phyloP scores from a whole-genome alignment of 2,329 filamentous ascomycete species.

The Fusarium begoniae region DNA sequence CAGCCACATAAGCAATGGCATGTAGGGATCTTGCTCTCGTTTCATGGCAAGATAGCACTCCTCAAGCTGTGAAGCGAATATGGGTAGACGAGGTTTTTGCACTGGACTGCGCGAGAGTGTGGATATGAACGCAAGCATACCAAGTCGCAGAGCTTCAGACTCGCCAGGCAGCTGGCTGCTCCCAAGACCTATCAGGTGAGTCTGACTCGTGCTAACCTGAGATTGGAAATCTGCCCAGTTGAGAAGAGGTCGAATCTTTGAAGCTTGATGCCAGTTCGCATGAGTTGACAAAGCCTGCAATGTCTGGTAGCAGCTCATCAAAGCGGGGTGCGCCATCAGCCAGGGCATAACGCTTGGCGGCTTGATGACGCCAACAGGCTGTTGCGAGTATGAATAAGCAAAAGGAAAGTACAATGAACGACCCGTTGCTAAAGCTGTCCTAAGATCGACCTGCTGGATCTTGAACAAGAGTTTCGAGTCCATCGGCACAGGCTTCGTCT shows the following conservation, averaged over 20 bases:
- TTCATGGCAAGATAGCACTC: rapidly evolving
- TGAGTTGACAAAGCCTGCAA: background rate
- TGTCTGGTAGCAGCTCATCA: background rate
- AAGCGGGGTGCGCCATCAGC: rapidly evolving
- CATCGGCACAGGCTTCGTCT: background rate
- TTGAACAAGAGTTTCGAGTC: conserved; percentile 1
- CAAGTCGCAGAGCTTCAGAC: background rate
- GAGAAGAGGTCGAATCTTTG: rapidly evolving
- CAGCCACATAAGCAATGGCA: background rate
- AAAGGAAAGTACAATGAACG: background rate
- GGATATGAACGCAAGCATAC: background rate
- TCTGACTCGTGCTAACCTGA: background rate
- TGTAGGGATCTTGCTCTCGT: rapidly evolving
- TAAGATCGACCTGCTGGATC: conserved; percentile 6
- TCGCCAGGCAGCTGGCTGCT: rapidly evolving
- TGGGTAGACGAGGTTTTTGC: background rate
- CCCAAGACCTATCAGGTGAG: background rate
- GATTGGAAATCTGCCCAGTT: background rate
- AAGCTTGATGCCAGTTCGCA: rapidly evolving
- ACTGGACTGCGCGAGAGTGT: background rate
- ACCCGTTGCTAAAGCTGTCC: background rate
- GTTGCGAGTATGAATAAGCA: background rate
- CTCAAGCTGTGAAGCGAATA: background rate
- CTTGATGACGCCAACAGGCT: rapidly evolving
- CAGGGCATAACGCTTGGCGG: rapidly evolving